These are phyloP conservation scores for Cucurbita ficifolia DNA, from an alignment of 306 rosid species.

Conservation along the genomic window DNA sequence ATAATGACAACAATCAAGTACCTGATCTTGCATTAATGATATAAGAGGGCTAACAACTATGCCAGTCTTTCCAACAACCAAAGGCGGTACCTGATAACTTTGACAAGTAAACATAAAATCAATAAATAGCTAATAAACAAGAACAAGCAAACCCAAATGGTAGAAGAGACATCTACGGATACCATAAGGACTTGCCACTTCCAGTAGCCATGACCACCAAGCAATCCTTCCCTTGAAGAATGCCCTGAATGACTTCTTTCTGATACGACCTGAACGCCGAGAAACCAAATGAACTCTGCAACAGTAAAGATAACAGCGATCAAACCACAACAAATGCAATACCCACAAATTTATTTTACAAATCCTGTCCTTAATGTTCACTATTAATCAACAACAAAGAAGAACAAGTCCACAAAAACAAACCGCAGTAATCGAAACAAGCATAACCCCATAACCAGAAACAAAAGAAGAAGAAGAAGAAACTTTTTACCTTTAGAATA, in stretches of 20 bases:
- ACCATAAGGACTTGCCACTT: conserved; percentile 85
- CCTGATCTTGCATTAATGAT: conserved; percentile 93
- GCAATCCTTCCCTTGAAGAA: conserved; percentile 52
- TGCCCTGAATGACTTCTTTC: conserved; percentile 46
- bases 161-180: conserved; percentile 19
- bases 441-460: neutral
- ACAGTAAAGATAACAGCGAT: neutral
- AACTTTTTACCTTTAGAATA: neutral
- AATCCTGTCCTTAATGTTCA: neutral
- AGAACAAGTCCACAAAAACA: neutral
- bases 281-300: conserved; percentile 54
- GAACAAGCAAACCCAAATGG: neutral
- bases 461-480: neutral
- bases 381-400: neutral
- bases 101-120: neutral
- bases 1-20: conserved; percentile 2
- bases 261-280: conserved; percentile 60
- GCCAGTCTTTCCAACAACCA: conserved; percentile 68
- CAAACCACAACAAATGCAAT: neutral
- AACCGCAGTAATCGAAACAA: neutral
- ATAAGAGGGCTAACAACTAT: conserved; percentile 74
- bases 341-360: neutral
- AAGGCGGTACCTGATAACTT: conserved; percentile 87
- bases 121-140: neutral
- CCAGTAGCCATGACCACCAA: conserved; percentile 93